Conservation (phyloP, 2,329 filamentous ascomycete species). For the Neonectria sp. region DNA sequence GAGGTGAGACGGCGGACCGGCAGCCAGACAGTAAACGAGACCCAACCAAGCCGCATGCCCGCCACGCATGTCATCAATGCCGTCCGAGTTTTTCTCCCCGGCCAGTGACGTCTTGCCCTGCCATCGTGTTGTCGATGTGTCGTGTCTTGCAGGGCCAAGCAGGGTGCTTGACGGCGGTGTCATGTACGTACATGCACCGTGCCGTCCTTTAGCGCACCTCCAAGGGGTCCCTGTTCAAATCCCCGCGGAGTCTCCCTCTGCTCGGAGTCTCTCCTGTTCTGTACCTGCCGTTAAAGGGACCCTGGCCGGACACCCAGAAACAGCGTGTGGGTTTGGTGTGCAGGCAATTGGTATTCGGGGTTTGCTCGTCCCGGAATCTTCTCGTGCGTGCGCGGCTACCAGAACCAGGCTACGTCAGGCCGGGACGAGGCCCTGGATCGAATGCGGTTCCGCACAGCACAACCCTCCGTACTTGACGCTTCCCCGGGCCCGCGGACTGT, state of each 20-base stretch:
- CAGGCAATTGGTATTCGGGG: slow-evolving; percentile 2
- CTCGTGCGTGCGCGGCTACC: slow-evolving; percentile 23
- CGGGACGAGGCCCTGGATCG: slow-evolving; percentile 6
- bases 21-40: neutral
- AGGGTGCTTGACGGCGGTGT: slow-evolving; percentile 11
- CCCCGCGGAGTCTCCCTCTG: neutral
- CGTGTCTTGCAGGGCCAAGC: slow-evolving; percentile 29
- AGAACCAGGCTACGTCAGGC: slow-evolving; percentile 17
- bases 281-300: slow-evolving; percentile 6
- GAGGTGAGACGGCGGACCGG: neutral
- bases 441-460: slow-evolving; percentile 28
- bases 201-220: slow-evolving; percentile 15
- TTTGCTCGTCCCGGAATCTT: slow-evolving; percentile 25
- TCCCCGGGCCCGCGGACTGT: slow-evolving; percentile 9
- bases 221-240: slow-evolving; percentile 9
- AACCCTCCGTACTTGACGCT: neutral
- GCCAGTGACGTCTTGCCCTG: slow-evolving; percentile 16
- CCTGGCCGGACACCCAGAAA: slow-evolving; percentile 4
- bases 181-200: slow-evolving; percentile 22
- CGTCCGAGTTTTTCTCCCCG: slow-evolving; percentile 17
- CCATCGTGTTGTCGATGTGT: slow-evolving; percentile 14
- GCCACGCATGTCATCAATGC: slow-evolving; percentile 27
- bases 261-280: slow-evolving; percentile 7
- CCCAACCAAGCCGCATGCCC: slow-evolving; percentile 16
- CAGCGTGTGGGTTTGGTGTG: neutral